Conservation (phyloP, 306 rosid genomes). For the Begonia masoniana region DNA sequence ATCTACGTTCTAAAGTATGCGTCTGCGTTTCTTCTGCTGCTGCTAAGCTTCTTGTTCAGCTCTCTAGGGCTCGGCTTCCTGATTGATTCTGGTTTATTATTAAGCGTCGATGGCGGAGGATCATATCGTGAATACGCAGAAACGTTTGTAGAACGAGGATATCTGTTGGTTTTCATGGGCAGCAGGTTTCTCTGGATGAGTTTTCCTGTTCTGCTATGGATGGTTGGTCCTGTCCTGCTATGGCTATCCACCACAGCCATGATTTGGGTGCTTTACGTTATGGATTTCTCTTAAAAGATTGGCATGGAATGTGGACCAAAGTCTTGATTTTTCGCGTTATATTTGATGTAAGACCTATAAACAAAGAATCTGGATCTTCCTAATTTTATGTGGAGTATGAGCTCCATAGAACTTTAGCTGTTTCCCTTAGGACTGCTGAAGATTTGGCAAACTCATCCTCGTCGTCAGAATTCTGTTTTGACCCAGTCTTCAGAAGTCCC, state of each 20-base stretch:
- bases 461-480: too few species aligned
- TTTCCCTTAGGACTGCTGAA: too few species aligned
- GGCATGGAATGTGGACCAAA: too few species aligned
- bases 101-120: constrained; percentile 18
- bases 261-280: constrained; percentile 36
- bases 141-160: constrained; percentile 47
- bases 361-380: too few species aligned
- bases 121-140: constrained; percentile 14
- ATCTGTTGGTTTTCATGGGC: constrained; percentile 41
- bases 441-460: too few species aligned
- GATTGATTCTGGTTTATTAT: constrained; percentile 40
- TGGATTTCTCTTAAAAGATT: constrained; percentile 28
- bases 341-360: too few species aligned
- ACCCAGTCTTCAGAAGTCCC: too few species aligned
- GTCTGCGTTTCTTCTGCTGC: constrained; percentile 33
- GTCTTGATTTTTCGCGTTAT: too few species aligned
- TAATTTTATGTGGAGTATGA: too few species aligned
- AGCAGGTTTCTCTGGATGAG: constrained; percentile 42
- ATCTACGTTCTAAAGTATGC: constrained; percentile 38
- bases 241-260: constrained; percentile 38
- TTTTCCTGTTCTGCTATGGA: constrained; percentile 60
- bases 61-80: constrained; percentile 52
- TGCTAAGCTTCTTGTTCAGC: constrained; percentile 59
- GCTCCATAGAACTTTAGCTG: too few species aligned
- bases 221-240: constrained; percentile 48